Evolutionary conservation across 2,329 filamentous ascomycete species (phyloP).

Genomic region (Xylaria sp.): DNA sequence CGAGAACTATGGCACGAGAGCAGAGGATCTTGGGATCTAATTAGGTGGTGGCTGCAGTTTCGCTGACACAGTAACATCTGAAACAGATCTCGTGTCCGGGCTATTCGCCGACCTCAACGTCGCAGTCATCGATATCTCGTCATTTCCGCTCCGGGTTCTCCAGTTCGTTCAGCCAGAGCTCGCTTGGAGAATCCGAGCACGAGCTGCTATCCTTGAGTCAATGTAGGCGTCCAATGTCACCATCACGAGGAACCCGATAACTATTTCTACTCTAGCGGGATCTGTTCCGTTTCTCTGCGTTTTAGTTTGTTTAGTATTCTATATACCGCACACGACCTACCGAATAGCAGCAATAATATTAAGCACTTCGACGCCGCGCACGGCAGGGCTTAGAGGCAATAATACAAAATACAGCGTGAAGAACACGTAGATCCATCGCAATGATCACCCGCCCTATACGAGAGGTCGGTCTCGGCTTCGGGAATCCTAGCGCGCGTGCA

Average conservation of each 20-base stretch:
- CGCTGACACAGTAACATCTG: constrained; percentile 28
- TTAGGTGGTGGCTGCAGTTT: constrained; percentile 32
- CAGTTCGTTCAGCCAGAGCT: constrained; percentile 54
- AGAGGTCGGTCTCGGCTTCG: background rate
- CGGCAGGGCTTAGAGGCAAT: constrained; percentile 65
- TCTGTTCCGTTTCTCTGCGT: background rate
- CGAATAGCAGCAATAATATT: constrained; percentile 70
- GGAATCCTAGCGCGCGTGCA: constrained; percentile 30
- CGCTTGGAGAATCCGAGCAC: constrained; percentile 64
- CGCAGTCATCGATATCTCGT: constrained; percentile 60
- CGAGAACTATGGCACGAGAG: constrained; percentile 23
- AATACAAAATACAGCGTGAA: constrained; percentile 70
- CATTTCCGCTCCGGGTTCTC: constrained; percentile 60
- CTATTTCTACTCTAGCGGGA: constrained; percentile 58
- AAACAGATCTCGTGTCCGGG: constrained; percentile 30
- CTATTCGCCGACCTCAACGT: constrained; percentile 15
- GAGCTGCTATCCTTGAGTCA: constrained; percentile 65
- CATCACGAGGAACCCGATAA: constrained; percentile 27
- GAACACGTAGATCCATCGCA: constrained; percentile 68
- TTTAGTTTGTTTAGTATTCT: no score
- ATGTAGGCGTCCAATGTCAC: constrained; percentile 45
- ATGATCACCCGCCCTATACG: constrained; percentile 64
- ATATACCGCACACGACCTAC: constrained; percentile 53
- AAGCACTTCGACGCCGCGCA: constrained; percentile 64
- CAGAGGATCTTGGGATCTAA: constrained; percentile 28